These are phyloP conservation scores for Boletus reticulatus DNA, from an alignment of 768 basidiomycete species.

Conservation along the genomic window DNA sequence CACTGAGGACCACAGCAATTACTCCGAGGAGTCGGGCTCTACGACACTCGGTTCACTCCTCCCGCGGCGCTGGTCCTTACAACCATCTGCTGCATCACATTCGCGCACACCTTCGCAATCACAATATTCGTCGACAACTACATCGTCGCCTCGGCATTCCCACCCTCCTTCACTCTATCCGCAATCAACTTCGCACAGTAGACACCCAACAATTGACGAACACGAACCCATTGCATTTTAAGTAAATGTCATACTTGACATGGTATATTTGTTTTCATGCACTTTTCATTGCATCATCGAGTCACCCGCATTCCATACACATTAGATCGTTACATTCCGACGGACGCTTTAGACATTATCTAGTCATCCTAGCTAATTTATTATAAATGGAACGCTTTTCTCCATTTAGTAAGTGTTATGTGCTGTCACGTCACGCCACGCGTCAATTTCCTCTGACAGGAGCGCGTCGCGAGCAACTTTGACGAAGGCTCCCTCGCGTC, in stretches of 20 bases:
- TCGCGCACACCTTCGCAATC: constrained; percentile 32
- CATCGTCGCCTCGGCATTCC: constrained; percentile 32
- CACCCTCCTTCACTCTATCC: constrained; percentile 29
- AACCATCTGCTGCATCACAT: constrained; percentile 27
- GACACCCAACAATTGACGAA: constrained; percentile 34
- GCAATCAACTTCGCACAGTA: constrained; percentile 28
- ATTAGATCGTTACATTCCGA: background rate
- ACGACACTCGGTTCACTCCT: constrained; percentile 35
- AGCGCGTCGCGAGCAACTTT: background rate
- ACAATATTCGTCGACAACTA: constrained; percentile 28
- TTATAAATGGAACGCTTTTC: background rate
- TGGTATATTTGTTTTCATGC: constrained; percentile 3
- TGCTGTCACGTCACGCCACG: constrained; percentile 17
- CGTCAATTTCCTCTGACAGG: background rate
- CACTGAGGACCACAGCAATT: constrained; percentile 24
- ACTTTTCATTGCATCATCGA: constrained; percentile 2
- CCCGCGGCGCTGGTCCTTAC: constrained; percentile 33
- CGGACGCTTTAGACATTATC: no score
- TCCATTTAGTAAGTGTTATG: constrained; percentile 1
- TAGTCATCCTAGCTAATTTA: background rate
- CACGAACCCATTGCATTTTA: constrained; percentile 18
- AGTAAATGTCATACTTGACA: background rate
- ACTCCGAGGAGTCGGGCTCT: constrained; percentile 35
- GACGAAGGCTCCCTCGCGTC: background rate
- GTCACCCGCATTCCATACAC: constrained; percentile 2